These are phyloP conservation scores for Leishmania lainsoni DNA, from an alignment of 208 protist species.

Conservation along the genomic window DNA sequence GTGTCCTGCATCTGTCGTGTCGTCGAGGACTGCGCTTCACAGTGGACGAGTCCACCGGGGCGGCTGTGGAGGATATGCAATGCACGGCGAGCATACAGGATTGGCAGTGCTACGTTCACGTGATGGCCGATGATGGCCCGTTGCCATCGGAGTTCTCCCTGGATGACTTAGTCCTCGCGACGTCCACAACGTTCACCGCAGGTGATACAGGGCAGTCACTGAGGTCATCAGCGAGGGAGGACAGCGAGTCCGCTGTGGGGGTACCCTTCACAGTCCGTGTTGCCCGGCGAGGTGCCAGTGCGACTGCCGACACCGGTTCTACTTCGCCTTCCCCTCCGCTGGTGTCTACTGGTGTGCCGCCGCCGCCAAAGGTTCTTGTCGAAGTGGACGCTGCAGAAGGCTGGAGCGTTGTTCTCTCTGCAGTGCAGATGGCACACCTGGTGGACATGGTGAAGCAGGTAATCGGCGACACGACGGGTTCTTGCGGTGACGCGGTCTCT, in stretches of 20 bases:
- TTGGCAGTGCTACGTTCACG: slow-evolving; percentile 37
- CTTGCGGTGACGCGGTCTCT: background rate
- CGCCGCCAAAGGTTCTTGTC: slow-evolving; percentile 12
- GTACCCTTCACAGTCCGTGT: slow-evolving; percentile 28
- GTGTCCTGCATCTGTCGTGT: slow-evolving; percentile 29
- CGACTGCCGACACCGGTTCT: background rate
- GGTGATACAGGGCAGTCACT: background rate
- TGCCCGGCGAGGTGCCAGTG: slow-evolving; percentile 9
- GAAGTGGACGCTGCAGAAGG: slow-evolving; percentile 22
- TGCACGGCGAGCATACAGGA: slow-evolving; percentile 28
- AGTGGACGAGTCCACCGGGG: slow-evolving; percentile 20
- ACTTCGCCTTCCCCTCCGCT: background rate
- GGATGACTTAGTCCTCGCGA: slow-evolving; percentile 29
- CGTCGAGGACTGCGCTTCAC: slow-evolving; percentile 31
- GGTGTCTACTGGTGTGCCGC: background rate
- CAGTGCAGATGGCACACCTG: slow-evolving; percentile 23
- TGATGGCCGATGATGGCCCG: slow-evolving; percentile 25
- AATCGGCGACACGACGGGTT: background rate
- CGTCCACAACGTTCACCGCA: slow-evolving; percentile 8
- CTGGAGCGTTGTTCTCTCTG: slow-evolving; percentile 30
- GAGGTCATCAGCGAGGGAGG: background rate
- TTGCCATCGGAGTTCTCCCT: slow-evolving; percentile 24
- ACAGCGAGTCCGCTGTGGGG: background rate
- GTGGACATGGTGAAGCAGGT: slow-evolving; percentile 8
- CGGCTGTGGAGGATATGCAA: slow-evolving; percentile 32